These are phyloP conservation scores for Ganoderma boninense DNA, from an alignment of 1,284 basidiomycete species.

Conservation along the genomic window DNA sequence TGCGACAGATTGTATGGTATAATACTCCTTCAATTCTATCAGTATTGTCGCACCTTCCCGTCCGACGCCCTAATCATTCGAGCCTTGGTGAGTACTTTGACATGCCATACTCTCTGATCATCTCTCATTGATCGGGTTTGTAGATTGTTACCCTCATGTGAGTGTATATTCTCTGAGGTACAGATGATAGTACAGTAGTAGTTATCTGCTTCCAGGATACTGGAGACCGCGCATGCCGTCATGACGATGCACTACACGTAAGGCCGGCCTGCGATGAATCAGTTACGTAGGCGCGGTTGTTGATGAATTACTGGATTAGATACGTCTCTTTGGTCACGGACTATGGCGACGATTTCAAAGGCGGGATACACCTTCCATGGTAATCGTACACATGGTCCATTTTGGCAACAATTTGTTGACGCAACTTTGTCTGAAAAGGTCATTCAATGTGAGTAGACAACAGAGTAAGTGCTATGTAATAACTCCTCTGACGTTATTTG, in stretches of 20 bases:
- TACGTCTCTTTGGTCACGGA: background rate
- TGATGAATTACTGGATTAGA: background rate
- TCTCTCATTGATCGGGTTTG: background rate
- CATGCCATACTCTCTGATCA: background rate
- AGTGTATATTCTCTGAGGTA: background rate
- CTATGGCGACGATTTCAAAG: background rate
- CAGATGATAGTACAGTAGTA: background rate
- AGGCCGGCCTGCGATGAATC: background rate
- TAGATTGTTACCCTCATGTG: background rate
- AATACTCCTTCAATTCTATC: background rate
- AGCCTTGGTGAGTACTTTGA: background rate
- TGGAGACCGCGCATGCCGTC: background rate
- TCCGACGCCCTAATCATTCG: background rate
- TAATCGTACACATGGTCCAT: background rate
- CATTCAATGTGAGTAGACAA: background rate
- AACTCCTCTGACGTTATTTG: background rate
- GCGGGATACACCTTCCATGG: background rate
- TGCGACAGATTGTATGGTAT: background rate
- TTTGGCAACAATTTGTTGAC: background rate
- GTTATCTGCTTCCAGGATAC: background rate
- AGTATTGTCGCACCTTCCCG: background rate
- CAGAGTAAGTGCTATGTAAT: no score
- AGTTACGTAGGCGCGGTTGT: background rate
- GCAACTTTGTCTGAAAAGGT: background rate
- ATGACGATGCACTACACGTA: background rate